Base-by-base conservation (phyloP, 306 rosid species). In the Lupinus albus region DNA sequence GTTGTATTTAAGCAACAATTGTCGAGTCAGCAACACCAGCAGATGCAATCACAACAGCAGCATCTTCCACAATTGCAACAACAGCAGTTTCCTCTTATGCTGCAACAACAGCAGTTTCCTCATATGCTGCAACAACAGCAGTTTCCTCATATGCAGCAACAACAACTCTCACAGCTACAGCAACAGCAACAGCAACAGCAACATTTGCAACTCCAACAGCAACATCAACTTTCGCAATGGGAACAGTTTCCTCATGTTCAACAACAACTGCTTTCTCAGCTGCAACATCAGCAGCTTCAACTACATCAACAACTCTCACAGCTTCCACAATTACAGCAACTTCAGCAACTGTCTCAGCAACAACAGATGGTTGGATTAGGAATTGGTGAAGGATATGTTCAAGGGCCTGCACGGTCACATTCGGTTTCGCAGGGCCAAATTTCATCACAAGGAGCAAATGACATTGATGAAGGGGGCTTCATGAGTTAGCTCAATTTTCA, bases 1-100 rank as follows among this genome's bases (percentile, higher is more conserved):
- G 92, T 90, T 50, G 94, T 93, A 56, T 90, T 90, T 76, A 88
- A 93, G 81, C 98, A 97, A 35, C 98, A 92, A 68, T 64, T 86
- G 61, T 53, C 91, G 9, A 82, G 82, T 79, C 98, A 92, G 83
- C 91, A 88, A 44, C 84, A 75, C 4, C 89, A 77, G 44, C 87
- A 81, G 44, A 11, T 64, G 44, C 88, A 78, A 32, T 61, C 74
- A 4, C 89, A 81, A 32, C 81, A 81, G 61, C 82, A 79, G 53
- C 89, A 82, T 20, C 84, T 58, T 38, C 81, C 82, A 0, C 87
- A 78, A 5, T 4, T 85, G 72, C 87, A 78, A 4, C 76, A 71
- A 9, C 87, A 81, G 36, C 88, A 71, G 13, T 78, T 51, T 12
- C 68, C 80, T 8, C 79, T 67, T 11, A 6, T n/a, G n/a, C n/a